Conservation (phyloP, 768 basidiomycete species). For the Hypsizygus marmoreus region DNA sequence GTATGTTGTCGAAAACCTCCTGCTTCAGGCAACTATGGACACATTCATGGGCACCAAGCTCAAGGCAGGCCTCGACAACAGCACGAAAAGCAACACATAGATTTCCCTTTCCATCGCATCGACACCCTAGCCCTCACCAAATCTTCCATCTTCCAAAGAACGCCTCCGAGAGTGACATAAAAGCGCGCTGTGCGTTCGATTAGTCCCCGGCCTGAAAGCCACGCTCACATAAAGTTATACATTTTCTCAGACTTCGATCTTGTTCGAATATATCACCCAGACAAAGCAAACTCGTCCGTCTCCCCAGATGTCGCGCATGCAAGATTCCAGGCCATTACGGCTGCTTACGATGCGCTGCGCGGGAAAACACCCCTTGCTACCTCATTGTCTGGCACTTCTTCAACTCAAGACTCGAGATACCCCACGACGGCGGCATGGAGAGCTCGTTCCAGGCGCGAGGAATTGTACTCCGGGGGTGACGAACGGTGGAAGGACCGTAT, state of each 20-base stretch:
- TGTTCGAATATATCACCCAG: constrained; percentile 78
- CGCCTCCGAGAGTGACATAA: constrained; percentile 55
- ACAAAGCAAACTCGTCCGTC: constrained; percentile 47
- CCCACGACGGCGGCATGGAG: constrained; percentile 43
- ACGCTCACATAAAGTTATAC: constrained; percentile 9
- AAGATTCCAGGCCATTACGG: constrained; percentile 68
- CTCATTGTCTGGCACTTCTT: constrained; percentile 12
- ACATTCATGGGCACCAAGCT: background rate
- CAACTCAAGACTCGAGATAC: constrained; percentile 22
- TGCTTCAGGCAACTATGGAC: constrained; percentile 1
- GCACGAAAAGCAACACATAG: constrained; percentile 13
- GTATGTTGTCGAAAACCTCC: no score
- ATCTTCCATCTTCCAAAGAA: constrained; percentile 60
- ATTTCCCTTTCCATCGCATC: constrained; percentile 53
- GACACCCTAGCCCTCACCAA: constrained; percentile 60
- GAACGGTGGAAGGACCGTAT: constrained; percentile 70
- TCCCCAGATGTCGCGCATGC: constrained; percentile 56
- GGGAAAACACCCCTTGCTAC: constrained; percentile 37
- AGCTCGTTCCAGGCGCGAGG: constrained; percentile 44
- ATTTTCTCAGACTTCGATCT: constrained; percentile 67
- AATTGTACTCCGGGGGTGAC: constrained; percentile 57
- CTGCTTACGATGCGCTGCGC: constrained; percentile 67
- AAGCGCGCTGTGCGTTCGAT: constrained; percentile 53
- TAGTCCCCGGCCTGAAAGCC: background rate
- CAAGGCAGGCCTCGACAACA: background rate